Conservation (phyloP, 1,139 yeast genomes). For the Hyphopichia fennica region DNA sequence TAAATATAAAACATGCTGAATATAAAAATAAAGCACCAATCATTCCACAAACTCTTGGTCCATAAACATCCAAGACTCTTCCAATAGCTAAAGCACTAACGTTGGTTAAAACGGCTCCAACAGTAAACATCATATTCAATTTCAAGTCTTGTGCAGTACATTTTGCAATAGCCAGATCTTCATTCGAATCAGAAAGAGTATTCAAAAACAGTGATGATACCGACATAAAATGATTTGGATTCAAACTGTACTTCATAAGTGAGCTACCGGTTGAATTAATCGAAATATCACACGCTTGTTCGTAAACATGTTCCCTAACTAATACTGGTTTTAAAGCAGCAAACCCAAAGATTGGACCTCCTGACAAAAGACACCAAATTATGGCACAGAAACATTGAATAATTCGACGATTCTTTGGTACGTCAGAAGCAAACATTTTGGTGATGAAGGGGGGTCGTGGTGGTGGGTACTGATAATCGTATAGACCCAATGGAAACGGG, state of each 20-base stretch:
- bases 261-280: background rate
- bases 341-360: conserved; percentile 50
- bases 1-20: conserved; percentile 39
- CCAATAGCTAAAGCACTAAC: conserved; percentile 46
- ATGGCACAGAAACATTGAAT: conserved; percentile 38
- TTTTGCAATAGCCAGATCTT: conserved; percentile 20
- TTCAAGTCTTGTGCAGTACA: conserved; percentile 45
- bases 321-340: conserved; percentile 49
- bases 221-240: background rate
- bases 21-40: conserved; percentile 41
- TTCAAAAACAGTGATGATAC: background rate
- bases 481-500: too few species aligned
- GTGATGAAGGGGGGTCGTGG: too few species aligned
- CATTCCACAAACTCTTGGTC: conserved; percentile 46
- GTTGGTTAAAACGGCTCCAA: conserved; percentile 46
- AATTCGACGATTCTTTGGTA: conserved; percentile 17
- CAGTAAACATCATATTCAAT: conserved; percentile 47
- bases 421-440: conserved; percentile 19
- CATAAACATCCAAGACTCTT: conserved; percentile 38
- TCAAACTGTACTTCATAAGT: background rate
- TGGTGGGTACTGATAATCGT: too few species aligned
- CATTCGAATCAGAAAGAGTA: conserved; percentile 4
- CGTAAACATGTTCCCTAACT: conserved; percentile 40
- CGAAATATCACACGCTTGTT: conserved; percentile 30
- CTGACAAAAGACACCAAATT: conserved; percentile 44